Percentiles rank a stretch among this genome's conserved stretches.
Evolutionary conservation across 2,329 filamentous ascomycete genomes (phyloP).

Genomic region (Diaporthe sp.): DNA sequence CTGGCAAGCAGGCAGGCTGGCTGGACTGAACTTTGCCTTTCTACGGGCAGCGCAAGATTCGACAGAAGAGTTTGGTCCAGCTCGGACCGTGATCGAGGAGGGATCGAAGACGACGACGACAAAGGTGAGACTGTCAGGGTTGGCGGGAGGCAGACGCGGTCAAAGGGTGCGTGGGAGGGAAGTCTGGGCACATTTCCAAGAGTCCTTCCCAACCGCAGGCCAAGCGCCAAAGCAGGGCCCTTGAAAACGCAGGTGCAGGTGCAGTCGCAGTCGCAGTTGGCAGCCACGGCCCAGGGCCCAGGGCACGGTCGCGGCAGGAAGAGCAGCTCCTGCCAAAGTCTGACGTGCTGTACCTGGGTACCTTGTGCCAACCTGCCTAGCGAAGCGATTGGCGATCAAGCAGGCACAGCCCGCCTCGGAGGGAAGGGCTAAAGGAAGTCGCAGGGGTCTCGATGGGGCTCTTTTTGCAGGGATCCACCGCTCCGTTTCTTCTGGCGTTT

Average conservation of each 20-base stretch:
- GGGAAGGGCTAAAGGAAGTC: background rate
- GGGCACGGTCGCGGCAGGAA: background rate
- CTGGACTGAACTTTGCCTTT: slow-evolving; percentile 1
- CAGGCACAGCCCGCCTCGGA: slow-evolving; percentile 26
- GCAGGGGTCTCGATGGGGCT: background rate
- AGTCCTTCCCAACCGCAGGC: background rate
- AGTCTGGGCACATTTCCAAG: slow-evolving; percentile 21
- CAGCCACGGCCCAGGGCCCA: background rate
- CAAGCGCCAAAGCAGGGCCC: slow-evolving; percentile 1
- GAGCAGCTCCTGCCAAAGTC: background rate
- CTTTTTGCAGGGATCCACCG: background rate
- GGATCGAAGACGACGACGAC: background rate
- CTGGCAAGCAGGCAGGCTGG: background rate
- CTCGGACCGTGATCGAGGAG: background rate
- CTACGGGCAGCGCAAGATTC: background rate
- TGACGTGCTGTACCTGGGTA: background rate
- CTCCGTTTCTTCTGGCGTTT: slow-evolving; percentile 14
- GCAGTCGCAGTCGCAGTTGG: background rate
- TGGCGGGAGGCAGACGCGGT: background rate
- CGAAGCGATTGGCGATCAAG: slow-evolving; percentile 28
- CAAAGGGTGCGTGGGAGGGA: slow-evolving; percentile 19
- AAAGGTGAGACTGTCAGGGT: slow-evolving; percentile 8
- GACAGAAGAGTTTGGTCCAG: background rate
- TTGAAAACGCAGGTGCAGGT: background rate
- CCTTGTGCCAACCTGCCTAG: slow-evolving; percentile 5